A percentile compares a stretch with the other conserved stretches of the same genome.
These are phyloP conservation scores for Debaryomyces singareniensis DNA, from an alignment of 1,139 yeast genomes.

Conservation along the genomic window DNA sequence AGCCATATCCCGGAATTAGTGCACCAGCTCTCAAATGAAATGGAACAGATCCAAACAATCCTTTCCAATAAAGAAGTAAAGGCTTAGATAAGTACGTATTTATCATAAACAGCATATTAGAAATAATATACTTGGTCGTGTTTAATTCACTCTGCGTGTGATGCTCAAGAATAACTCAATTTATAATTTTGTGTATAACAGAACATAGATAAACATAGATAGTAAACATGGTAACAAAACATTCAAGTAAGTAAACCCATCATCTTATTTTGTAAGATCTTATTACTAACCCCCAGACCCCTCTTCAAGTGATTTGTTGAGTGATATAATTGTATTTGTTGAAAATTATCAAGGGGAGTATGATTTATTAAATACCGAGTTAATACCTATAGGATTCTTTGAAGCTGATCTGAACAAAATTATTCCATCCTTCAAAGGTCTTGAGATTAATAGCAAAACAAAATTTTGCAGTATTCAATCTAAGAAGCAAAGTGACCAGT, in stretches of 20 bases:
- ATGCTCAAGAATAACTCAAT: no score
- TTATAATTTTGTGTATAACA: no score
- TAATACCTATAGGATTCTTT: conserved; percentile 40
- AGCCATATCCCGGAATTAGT: conserved; percentile 18
- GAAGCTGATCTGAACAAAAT: conserved; percentile 40
- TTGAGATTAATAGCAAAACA: conserved; percentile 19
- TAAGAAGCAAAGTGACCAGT: conserved; percentile 21
- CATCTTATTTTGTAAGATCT: no score
- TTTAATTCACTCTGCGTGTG: no score
- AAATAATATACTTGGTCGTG: no score
- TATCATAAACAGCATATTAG: no score
- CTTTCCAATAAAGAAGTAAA: conserved; percentile 9
- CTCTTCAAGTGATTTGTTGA: conserved; percentile 2
- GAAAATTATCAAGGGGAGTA: conserved; percentile 25
- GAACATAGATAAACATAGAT: no score
- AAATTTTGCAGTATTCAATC: conserved; percentile 15
- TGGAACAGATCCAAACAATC: conserved; percentile 18
- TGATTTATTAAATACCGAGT: conserved; percentile 26
- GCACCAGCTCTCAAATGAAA: conserved; percentile 20
- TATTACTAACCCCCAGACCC: neutral
- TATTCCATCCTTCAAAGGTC: conserved; percentile 32
- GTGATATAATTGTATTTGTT: conserved; percentile 22
- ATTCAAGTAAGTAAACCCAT: no score
- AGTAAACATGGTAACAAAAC: no score
- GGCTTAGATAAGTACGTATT: neutral